Evolutionary conservation across 2,329 filamentous ascomycete species (phyloP).

Genomic region (Sporothrix pseudoabietina): DNA sequence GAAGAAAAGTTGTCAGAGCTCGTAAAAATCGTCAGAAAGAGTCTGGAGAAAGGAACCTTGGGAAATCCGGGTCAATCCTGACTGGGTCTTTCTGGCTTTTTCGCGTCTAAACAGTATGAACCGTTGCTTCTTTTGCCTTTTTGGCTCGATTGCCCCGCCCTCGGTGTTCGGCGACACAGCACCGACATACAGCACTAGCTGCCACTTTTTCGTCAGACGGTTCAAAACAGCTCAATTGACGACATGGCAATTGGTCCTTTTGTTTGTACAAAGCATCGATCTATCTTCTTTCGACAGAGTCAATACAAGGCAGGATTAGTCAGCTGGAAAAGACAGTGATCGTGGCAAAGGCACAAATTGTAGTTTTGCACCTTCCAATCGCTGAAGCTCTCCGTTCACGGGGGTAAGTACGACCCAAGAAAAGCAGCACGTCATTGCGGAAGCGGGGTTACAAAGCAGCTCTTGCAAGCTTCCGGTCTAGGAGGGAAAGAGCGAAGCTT

Average conservation of each 20-base stretch:
- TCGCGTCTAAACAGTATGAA: too few species aligned
- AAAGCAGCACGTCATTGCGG: slow-evolving; percentile 7
- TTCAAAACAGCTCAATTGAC: neutral
- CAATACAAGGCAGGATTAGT: neutral
- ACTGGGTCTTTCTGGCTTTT: neutral
- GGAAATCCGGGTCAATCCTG: neutral
- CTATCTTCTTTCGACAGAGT: neutral
- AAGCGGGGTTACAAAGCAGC: neutral
- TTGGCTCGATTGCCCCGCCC: slow-evolving; percentile 8
- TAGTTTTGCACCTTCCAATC: neutral
- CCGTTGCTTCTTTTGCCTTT: neutral
- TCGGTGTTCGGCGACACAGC: slow-evolving; percentile 16
- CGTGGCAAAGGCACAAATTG: neutral
- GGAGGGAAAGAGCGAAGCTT: neutral
- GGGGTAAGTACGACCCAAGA: neutral
- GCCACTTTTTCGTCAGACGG: neutral
- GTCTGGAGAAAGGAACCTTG: neutral
- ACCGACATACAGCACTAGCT: slow-evolving; percentile 17
- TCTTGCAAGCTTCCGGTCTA: neutral
- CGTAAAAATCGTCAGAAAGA: neutral
- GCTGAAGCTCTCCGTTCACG: neutral
- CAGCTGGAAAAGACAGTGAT: neutral
- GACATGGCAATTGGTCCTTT: neutral
- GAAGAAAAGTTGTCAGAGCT: neutral
- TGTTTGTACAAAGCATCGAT: neutral